Conservation (phyloP, 129 eudicot genomes). For the Artemisia tridentata region DNA sequence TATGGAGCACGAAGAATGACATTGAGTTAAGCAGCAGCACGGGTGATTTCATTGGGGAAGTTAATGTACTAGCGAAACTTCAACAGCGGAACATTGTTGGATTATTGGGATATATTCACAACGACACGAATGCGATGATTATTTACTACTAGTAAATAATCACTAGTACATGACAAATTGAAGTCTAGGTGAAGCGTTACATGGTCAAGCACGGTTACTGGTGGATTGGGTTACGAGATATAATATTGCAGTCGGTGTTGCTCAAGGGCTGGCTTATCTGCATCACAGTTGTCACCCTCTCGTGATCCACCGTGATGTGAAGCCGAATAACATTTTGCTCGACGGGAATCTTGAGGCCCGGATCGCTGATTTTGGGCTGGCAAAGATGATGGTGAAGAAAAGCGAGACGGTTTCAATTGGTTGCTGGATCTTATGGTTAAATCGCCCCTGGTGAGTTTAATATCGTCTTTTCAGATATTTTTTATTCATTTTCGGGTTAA, state of each 20-base stretch:
- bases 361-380: constrained; percentile 89
- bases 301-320: constrained; percentile 81
- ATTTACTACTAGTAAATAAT: constrained; percentile 80
- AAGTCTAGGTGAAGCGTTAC: constrained; percentile 80
- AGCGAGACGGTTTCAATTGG: constrained; percentile 76
- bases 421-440: constrained; percentile 94
- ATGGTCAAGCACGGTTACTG: constrained; percentile 56
- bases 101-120: constrained; percentile 72
- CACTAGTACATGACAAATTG: constrained; percentile 85
- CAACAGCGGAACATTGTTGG: constrained; percentile 84
- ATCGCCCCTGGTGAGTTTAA: constrained; percentile 83
- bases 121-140: constrained; percentile 71
- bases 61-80: constrained; percentile 62
- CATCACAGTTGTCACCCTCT: constrained; percentile 89
- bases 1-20: constrained; percentile 69
- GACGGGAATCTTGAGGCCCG: constrained; percentile 80
- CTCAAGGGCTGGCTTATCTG: constrained; percentile 86
- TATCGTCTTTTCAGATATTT: not conserved
- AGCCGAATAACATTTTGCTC: constrained; percentile 77
- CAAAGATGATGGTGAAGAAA: constrained; percentile 74
- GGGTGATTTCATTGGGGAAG: constrained; percentile 73
- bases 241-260: constrained; percentile 83
- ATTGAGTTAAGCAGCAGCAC: constrained; percentile 58
- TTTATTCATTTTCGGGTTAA: not conserved
- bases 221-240: constrained; percentile 91